A percentile compares a stretch with the other conserved stretches of the same genome.
phyloP scores from a whole-genome alignment of 768 basidiomycete species.

The Mycena vitilis region DNA sequence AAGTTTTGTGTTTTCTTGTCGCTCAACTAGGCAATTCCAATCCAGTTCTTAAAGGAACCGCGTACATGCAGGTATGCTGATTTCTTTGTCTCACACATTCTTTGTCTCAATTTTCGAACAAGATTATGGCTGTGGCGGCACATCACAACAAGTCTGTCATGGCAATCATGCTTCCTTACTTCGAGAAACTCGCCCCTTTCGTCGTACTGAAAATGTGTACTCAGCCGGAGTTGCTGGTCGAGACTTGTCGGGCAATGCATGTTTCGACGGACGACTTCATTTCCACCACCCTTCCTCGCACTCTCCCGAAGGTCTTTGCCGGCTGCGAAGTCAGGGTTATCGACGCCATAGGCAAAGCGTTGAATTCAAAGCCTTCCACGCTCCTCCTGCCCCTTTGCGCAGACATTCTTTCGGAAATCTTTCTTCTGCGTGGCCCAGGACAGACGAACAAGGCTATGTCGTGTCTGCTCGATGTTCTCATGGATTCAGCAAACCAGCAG shows the following conservation, averaged over 20 bases:
- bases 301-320: constrained; percentile 78
- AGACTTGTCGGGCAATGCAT: constrained; percentile 77
- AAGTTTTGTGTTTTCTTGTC: constrained; percentile 70
- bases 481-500: constrained; percentile 53
- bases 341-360: constrained; percentile 66
- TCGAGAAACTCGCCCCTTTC: constrained; percentile 74
- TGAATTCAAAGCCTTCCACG: constrained; percentile 56
- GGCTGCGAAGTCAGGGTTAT: constrained; percentile 69
- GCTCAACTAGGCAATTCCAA: constrained; percentile 76
- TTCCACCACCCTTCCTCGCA: constrained; percentile 68
- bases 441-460: constrained; percentile 69
- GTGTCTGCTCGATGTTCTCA: constrained; percentile 73
- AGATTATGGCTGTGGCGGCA: constrained; percentile 73
- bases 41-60: constrained; percentile 74
- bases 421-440: constrained; percentile 65
- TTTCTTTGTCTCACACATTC: constrained; percentile 17
- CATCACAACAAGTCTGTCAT: constrained; percentile 72
- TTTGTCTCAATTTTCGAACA: constrained; percentile 23
- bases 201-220: constrained; percentile 68
- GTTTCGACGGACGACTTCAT: constrained; percentile 71
- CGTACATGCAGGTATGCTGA: constrained; percentile 70
- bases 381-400: constrained; percentile 69
- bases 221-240: constrained; percentile 68
- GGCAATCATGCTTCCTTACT: constrained; percentile 74
- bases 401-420: constrained; percentile 74